Percentiles rank a stretch among this genome's conserved stretches.
Conservation (phyloP, 2,329 filamentous ascomycete genomes). For the Aplosporella prunicola region DNA sequence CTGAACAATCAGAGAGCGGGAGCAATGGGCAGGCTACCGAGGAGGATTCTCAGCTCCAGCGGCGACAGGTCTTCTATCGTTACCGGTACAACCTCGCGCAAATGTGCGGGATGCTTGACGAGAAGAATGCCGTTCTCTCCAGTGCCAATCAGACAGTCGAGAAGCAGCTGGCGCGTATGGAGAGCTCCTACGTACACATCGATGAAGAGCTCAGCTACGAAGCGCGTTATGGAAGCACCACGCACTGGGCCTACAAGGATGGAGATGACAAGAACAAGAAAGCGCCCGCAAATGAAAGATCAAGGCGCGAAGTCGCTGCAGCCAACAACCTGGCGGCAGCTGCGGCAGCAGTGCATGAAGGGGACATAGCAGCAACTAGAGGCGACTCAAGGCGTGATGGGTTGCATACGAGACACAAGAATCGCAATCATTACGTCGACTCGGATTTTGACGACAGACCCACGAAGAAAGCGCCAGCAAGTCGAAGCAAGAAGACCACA, state of each 20-base stretch:
- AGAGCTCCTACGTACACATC: conserved; percentile 78
- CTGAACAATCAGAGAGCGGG: conserved; percentile 18
- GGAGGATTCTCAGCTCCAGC: conserved; percentile 49
- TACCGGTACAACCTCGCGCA: conserved; percentile 70
- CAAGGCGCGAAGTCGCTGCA: conserved; percentile 68
- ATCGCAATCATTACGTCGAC: conserved; percentile 58
- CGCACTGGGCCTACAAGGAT: conserved; percentile 92
- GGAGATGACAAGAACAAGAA: conserved; percentile 51
- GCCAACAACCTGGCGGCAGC: conserved; percentile 60
- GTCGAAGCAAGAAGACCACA: conserved; percentile 56
- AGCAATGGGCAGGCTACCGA: conserved; percentile 8
- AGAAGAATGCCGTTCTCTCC: conserved; percentile 94
- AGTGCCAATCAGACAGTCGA: conserved; percentile 85
- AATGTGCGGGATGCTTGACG: conserved; percentile 83
- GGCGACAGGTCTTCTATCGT: conserved; percentile 67
- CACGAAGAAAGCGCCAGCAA: conserved; percentile 52
- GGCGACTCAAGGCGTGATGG: conserved; percentile 81
- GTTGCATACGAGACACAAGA: conserved; percentile 58
- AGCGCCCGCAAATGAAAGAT: conserved; percentile 58
- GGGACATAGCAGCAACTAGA: conserved; percentile 68
- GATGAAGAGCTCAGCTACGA: conserved; percentile 88
- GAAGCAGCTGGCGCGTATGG: conserved; percentile 73
- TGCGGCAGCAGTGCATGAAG: conserved; percentile 66
- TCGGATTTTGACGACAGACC: conserved; percentile 67
- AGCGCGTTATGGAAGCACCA: conserved; percentile 81